Conservation (phyloP, 2,329 filamentous ascomycete species). For the Fonsecaea erecta region DNA sequence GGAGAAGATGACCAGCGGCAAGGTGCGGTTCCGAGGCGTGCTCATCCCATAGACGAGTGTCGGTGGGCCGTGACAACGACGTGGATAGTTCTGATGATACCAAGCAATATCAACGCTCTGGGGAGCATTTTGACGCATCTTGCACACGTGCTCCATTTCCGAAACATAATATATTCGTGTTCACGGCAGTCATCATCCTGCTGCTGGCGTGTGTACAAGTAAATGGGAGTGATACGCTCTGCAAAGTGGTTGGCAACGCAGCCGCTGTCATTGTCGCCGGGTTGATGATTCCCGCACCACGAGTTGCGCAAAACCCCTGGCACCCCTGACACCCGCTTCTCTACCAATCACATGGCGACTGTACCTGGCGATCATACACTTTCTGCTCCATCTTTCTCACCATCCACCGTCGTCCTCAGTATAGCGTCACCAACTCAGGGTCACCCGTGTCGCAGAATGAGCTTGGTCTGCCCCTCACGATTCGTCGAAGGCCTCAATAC, state of each 20-base stretch:
- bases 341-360: slow-evolving; percentile 22
- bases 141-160: neutral
- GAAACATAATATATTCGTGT: neutral
- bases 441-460: slow-evolving; percentile 27
- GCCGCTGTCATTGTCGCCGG: neutral
- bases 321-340: slow-evolving; percentile 1
- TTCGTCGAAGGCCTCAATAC: slow-evolving; percentile 16
- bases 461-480: slow-evolving; percentile 14
- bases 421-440: slow-evolving; percentile 32
- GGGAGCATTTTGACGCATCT: neutral
- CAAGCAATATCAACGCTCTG: neutral
- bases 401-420: slow-evolving; percentile 17
- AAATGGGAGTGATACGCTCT: too few species aligned
- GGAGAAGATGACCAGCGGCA: slow-evolving; percentile 56
- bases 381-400: slow-evolving; percentile 20
- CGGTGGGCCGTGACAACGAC: neutral
- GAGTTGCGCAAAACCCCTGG: neutral
- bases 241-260: slow-evolving; percentile 8
- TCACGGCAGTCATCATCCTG: neutral
- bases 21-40: slow-evolving; percentile 58
- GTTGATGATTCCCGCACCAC: neutral
- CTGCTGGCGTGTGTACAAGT: too few species aligned
- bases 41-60: slow-evolving; percentile 47
- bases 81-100: neutral
- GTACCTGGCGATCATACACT: slow-evolving; percentile 31